A percentile compares a stretch with the other conserved stretches of the same genome.
Evolutionary conservation across 306 rosid species (phyloP).

Genomic region (Begonia peltatifolia): DNA sequence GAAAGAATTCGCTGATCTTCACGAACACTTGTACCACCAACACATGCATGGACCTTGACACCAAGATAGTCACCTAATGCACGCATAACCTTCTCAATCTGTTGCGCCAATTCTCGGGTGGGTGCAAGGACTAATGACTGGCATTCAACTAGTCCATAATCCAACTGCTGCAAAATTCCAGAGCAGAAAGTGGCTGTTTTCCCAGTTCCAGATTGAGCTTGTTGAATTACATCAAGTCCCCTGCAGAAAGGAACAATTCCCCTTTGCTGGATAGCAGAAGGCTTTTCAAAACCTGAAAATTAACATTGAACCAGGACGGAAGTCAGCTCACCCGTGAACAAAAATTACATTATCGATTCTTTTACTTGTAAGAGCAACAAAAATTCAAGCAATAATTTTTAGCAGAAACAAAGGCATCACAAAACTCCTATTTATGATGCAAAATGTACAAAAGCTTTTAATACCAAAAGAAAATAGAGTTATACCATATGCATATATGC

Average conservation of each 20-base stretch:
- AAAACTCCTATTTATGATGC: neutral
- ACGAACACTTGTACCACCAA: conserved; percentile 60
- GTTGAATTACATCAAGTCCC: conserved; percentile 70
- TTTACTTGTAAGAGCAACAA: neutral
- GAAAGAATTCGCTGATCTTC: conserved; percentile 50
- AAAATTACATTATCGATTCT: neutral
- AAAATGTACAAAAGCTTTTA: neutral
- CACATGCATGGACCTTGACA: conserved; percentile 68
- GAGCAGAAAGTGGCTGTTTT: conserved; percentile 70
- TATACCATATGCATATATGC: conserved; percentile 40
- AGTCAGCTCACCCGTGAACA: neutral
- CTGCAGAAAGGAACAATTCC: conserved; percentile 68
- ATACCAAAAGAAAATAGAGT: conserved; percentile 17
- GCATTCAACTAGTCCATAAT: conserved; percentile 46
- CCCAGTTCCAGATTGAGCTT: conserved; percentile 73
- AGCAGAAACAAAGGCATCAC: neutral
- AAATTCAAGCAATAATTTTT: neutral
- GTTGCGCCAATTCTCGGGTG: conserved; percentile 68
- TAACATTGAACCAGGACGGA: neutral
- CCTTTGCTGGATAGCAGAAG: conserved; percentile 75
- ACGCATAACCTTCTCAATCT: conserved; percentile 71
- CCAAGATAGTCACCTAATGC: conserved; percentile 64
- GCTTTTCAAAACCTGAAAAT: conserved; percentile 56
- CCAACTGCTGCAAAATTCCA: conserved; percentile 65
- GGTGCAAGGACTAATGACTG: conserved; percentile 73